Conservation (phyloP, 345 rosid species). For the Moricandia arvensis region DNA sequence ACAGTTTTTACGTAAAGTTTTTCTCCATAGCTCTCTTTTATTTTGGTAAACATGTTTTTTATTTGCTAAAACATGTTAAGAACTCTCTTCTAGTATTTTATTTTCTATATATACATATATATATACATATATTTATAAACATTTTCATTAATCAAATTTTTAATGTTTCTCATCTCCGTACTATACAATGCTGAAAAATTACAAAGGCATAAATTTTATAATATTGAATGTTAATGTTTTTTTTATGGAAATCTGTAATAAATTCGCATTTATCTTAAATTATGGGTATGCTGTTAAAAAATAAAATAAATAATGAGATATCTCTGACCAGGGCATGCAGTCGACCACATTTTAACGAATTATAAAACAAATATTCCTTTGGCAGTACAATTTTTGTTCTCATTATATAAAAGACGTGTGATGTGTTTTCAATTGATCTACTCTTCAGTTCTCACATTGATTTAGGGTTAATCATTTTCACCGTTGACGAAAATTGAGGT, state of each 20-base stretch:
- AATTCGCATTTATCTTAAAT: too few species aligned
- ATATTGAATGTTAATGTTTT: neutral
- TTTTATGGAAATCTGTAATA: neutral
- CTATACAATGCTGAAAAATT: neutral
- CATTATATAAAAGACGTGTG: neutral
- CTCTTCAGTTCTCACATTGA: neutral
- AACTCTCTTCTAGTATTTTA: too few species aligned
- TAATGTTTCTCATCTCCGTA: neutral
- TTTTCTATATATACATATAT: too few species aligned
- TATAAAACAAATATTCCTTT: neutral
- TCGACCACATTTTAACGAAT: neutral
- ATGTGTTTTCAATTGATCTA: neutral
- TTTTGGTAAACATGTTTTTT: too few species aligned
- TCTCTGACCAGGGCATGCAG: neutral
- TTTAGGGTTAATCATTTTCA: neutral
- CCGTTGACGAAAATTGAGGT: neutral
- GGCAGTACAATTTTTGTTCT: neutral
- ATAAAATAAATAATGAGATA: neutral
- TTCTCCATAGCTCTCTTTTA: too few species aligned
- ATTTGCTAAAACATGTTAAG: too few species aligned
- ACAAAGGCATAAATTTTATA: constrained; percentile 1
- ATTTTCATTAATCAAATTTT: neutral
- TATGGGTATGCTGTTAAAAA: constrained; percentile 29
- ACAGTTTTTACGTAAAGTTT: too few species aligned
- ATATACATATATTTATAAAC: neutral